These are phyloP conservation scores for Acanthamoeba culbertsoni DNA, from an alignment of 208 protist species.

Conservation along the genomic window DNA sequence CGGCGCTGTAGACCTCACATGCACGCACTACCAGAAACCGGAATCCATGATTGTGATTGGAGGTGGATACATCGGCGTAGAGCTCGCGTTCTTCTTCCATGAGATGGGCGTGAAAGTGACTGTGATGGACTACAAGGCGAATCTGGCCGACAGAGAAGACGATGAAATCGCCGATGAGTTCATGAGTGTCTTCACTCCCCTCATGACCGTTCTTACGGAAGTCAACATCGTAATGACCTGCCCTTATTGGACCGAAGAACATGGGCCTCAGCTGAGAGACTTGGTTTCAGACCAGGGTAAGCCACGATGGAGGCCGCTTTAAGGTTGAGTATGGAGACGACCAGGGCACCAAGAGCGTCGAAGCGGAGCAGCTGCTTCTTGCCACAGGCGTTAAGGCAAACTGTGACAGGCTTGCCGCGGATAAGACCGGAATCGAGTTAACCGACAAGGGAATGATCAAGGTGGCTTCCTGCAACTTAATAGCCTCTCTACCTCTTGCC, in stretches of 20 bases:
- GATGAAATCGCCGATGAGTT: conserved; percentile 60
- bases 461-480: neutral
- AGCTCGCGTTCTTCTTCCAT: conserved; percentile 63
- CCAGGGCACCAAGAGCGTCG: neutral
- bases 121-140: conserved; percentile 15
- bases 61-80: conserved; percentile 62
- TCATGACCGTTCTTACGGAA: neutral
- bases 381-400: conserved; percentile 58
- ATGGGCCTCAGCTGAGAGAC: neutral
- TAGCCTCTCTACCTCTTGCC: neutral
- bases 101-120: conserved; percentile 9
- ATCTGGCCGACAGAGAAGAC: conserved; percentile 43
- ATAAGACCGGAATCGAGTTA: conserved; percentile 39
- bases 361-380: conserved; percentile 44
- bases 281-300: neutral
- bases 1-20: neutral
- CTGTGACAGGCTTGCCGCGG: conserved; percentile 26
- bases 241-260: neutral
- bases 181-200: neutral
- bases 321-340: neutral
- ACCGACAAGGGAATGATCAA: conserved; percentile 57
- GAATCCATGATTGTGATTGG: conserved; percentile 54
- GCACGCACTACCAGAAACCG: too few species aligned
- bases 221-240: neutral
- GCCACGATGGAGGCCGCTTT: neutral